These are phyloP conservation scores for Moringa oleifera DNA, from an alignment of 345 rosid species.

Conservation along the genomic window DNA sequence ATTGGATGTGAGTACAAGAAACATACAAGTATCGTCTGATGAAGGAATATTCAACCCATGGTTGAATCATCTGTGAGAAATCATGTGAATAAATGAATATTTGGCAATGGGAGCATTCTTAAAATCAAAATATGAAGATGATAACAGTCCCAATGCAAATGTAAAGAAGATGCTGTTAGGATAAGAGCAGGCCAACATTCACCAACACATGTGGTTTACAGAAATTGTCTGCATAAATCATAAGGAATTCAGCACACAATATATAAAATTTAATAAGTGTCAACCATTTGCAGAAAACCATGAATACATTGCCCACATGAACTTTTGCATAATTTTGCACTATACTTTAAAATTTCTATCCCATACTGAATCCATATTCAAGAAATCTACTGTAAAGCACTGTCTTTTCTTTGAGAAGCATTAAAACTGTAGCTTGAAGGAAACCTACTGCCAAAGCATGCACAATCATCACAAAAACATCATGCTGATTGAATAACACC, in stretches of 20 bases:
- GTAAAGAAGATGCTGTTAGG: constrained; percentile 83
- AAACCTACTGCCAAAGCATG: neutral
- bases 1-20: constrained; percentile 10
- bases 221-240: constrained; percentile 66
- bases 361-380: neutral
- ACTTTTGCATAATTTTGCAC: constrained; percentile 12
- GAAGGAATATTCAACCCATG: constrained; percentile 86
- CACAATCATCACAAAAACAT: neutral
- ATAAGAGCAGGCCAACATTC: constrained; percentile 94
- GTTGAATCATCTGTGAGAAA: constrained; percentile 76
- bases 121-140: constrained; percentile 1
- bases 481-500: too few relatives aligned
- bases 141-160: constrained; percentile 80
- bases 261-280: neutral
- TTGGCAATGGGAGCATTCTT: constrained; percentile 4
- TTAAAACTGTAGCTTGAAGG: neutral
- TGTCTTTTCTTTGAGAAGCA: neutral
- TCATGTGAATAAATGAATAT: neutral
- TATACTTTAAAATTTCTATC: neutral
- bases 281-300: constrained; percentile 10
- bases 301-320: constrained; percentile 11
- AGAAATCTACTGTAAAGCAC: neutral
- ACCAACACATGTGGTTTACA: constrained; percentile 58
- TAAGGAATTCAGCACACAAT: constrained; percentile 6
- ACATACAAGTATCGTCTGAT: constrained; percentile 90